Conservation (phyloP, 2,329 filamentous ascomycete genomes). For the Colletotrichum orchidophilum region DNA sequence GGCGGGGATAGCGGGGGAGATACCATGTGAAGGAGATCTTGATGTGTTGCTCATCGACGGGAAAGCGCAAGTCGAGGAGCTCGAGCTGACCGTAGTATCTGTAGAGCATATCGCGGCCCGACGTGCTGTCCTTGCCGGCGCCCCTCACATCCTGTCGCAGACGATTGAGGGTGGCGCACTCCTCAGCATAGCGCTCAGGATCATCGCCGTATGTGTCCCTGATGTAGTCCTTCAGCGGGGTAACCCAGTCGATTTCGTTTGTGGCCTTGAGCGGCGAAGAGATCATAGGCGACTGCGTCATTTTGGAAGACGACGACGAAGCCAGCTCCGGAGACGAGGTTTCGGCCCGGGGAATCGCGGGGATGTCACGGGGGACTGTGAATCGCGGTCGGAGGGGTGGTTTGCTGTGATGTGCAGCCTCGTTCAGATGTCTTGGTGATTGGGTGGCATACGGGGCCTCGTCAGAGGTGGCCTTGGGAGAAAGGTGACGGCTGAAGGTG, state of each 20-base stretch:
- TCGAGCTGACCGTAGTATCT: slow-evolving; percentile 98
- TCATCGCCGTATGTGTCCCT: slow-evolving; percentile 94
- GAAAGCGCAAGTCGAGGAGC: slow-evolving; percentile 91
- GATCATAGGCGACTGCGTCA: slow-evolving; percentile 94
- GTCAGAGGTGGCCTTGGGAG: slow-evolving; percentile 22
- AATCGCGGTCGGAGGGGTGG: slow-evolving; percentile 12
- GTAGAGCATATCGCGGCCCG: slow-evolving; percentile 92
- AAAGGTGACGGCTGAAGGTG: slow-evolving; percentile 12
- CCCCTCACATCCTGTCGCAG: slow-evolving; percentile 98
- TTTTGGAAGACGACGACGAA: slow-evolving; percentile 46
- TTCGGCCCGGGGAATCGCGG: slow-evolving; percentile 3
- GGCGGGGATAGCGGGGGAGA: slow-evolving; percentile 35
- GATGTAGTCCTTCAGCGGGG: slow-evolving; percentile 92
- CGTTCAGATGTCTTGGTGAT: slow-evolving; percentile 28
- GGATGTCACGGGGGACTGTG: slow-evolving; percentile 2
- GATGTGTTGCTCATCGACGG: slow-evolving; percentile 98
- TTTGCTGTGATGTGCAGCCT: slow-evolving; percentile 20
- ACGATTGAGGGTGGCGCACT: slow-evolving; percentile 93
- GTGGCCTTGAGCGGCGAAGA: slow-evolving; percentile 92
- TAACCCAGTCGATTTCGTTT: slow-evolving; percentile 98
- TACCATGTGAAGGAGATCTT: slow-evolving; percentile 99
- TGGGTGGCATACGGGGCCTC: slow-evolving; percentile 30
- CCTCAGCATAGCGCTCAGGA: slow-evolving; percentile 93
- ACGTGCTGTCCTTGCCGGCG: slow-evolving; percentile 94
- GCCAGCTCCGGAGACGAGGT: slow-evolving; percentile 7